Conservation (phyloP, 1,284 basidiomycete species). For the Puccinia polysora region DNA sequence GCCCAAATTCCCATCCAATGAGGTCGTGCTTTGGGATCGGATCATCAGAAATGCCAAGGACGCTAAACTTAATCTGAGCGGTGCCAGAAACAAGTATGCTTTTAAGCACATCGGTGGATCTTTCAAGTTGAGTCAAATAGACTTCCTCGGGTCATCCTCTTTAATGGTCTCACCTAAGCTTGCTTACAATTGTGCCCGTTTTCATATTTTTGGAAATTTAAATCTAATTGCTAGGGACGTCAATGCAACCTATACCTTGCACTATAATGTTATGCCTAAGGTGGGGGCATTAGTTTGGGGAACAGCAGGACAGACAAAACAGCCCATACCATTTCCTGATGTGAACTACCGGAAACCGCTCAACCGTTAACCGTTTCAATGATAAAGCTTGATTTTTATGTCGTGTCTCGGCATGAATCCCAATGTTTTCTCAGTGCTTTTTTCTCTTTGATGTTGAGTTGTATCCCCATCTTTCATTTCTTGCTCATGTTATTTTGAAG, state of each 20-base stretch:
- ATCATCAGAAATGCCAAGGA: constrained; percentile 74
- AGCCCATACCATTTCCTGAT: constrained; percentile 59
- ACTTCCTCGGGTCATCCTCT: neutral
- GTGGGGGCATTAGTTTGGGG: constrained; percentile 74
- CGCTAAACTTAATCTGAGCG: constrained; percentile 62
- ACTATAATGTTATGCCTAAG: constrained; percentile 86
- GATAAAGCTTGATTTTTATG: too few species aligned
- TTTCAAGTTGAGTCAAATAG: constrained; percentile 64
- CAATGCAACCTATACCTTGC: constrained; percentile 67
- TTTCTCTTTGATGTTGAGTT: neutral
- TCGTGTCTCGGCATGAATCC: neutral
- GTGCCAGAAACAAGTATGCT: constrained; percentile 73
- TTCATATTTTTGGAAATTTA: constrained; percentile 7
- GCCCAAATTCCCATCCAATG: constrained; percentile 66
- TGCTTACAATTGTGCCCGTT: neutral
- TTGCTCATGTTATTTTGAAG: too few species aligned
- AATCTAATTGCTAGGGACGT: constrained; percentile 58
- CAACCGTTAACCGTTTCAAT: too few species aligned
- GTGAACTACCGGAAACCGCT: constrained; percentile 36
- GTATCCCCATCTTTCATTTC: too few species aligned
- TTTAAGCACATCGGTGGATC: constrained; percentile 70
- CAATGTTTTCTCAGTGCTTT: neutral
- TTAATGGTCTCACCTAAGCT: neutral
- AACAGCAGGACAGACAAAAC: constrained; percentile 63
- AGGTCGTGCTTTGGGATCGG: constrained; percentile 84